These are phyloP conservation scores for Diplodia seriata DNA, from an alignment of 2,329 filamentous ascomycete genomes.

Conservation along the genomic window DNA sequence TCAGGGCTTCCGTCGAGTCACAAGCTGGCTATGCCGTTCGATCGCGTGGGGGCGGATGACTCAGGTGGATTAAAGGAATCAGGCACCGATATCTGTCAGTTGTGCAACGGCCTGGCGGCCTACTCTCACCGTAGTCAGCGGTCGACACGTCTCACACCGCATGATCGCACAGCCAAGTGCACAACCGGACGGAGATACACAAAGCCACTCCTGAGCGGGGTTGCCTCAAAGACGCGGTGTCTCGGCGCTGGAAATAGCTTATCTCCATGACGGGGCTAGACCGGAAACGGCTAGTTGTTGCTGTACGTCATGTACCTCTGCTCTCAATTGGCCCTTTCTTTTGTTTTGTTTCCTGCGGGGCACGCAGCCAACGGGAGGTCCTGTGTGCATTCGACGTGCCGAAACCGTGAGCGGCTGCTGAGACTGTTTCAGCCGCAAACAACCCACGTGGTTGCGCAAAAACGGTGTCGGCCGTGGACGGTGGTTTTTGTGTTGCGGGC, in stretches of 20 bases:
- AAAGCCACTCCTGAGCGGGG: conserved; percentile 8
- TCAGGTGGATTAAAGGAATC: neutral
- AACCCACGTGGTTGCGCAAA: neutral
- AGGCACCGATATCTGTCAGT: neutral
- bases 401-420: neutral
- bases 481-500: neutral
- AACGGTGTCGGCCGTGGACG: neutral
- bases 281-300: neutral
- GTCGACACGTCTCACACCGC: neutral
- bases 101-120: neutral
- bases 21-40: neutral
- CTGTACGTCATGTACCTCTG: neutral
- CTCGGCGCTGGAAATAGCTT: conserved; percentile 5
- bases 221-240: neutral
- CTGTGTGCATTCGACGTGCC: neutral
- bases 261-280: conserved; percentile 1
- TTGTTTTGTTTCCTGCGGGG: neutral
- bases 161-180: neutral
- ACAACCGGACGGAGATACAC: neutral
- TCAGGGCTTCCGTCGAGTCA: neutral
- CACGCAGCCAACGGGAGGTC: neutral
- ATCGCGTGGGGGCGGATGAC: neutral
- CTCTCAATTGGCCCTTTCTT: neutral
- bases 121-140: too few relatives aligned
- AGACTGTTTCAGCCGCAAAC: neutral